phyloP scores from a whole-genome alignment of 257 asterid genomes.

The Gentiana macrophylla region DNA sequence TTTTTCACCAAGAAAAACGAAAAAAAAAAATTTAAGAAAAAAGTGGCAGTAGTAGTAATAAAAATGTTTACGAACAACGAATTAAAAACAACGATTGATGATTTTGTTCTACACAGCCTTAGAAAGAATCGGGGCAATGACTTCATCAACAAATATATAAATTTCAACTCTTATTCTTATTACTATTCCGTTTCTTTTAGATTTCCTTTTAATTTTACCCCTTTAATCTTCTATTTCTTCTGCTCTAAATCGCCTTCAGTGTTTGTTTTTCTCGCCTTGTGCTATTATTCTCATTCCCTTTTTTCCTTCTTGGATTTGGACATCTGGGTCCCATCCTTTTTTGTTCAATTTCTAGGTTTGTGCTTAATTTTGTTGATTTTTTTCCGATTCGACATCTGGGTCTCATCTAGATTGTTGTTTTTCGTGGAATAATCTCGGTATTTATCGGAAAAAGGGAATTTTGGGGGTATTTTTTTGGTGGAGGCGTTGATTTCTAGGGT shows the following conservation, averaged over 20 bases:
- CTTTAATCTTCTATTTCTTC: slow-evolving; percentile 13
- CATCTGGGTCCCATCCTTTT: slow-evolving; percentile 6
- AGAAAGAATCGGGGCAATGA: slow-evolving; percentile 12
- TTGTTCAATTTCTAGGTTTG: neutral
- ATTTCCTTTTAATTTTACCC: slow-evolving; percentile 9
- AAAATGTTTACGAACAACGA: too few species aligned
- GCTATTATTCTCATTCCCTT: slow-evolving; percentile 10
- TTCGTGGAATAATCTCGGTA: slow-evolving; percentile 1
- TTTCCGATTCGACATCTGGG: neutral
- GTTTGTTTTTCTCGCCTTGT: slow-evolving; percentile 6
- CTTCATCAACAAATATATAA: slow-evolving; percentile 4
- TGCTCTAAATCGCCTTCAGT: slow-evolving; percentile 7
- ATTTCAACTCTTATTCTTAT: slow-evolving; percentile 3
- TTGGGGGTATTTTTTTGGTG: slow-evolving; percentile 3
- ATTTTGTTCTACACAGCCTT: slow-evolving; percentile 14
- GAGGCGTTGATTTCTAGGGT: slow-evolving; percentile 31
- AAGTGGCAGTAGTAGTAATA: too few species aligned
- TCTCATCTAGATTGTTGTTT: neutral
- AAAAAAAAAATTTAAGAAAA: neutral
- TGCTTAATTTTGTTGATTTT: neutral
- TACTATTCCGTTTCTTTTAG: slow-evolving; percentile 1
- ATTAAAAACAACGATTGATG: slow-evolving; percentile 11
- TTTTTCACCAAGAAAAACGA: neutral
- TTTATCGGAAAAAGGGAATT: slow-evolving; percentile 22
- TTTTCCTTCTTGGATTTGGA: slow-evolving; percentile 5